Conservation (phyloP, 73 alveolate genomes). For the Breviolum minutum region DNA sequence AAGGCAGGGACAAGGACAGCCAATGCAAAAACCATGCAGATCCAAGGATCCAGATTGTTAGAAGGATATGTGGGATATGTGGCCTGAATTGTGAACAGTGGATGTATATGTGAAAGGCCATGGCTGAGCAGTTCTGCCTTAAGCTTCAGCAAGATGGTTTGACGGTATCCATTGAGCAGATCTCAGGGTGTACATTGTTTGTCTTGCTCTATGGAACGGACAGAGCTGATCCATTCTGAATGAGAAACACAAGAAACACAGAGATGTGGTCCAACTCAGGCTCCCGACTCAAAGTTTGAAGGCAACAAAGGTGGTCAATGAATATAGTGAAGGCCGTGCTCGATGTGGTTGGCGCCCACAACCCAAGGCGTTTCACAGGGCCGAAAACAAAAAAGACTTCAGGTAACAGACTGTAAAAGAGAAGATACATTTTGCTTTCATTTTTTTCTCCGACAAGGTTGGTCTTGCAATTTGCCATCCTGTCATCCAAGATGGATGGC, state of each 20-base stretch:
- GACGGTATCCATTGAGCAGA: conserved; percentile 46
- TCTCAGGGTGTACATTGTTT: background rate
- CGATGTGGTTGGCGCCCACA: background rate
- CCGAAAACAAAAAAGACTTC: background rate
- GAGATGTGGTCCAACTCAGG: background rate
- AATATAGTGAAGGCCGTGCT: background rate
- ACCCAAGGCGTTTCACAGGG: conserved; percentile 30
- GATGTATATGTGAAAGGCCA: background rate
- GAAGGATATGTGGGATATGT: background rate
- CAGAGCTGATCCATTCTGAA: background rate
- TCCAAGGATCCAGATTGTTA: background rate
- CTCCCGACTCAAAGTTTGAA: conserved; percentile 84
- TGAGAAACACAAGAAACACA: background rate
- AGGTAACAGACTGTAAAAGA: background rate
- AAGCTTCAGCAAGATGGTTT: conserved; percentile 85
- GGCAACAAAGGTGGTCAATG: conserved; percentile 93
- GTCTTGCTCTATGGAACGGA: background rate
- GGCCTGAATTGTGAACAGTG: background rate
- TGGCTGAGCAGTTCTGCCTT: conserved; percentile 89
- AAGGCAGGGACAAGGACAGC: background rate
- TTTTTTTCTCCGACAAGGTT: background rate
- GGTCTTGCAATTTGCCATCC: background rate
- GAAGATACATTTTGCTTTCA: background rate
- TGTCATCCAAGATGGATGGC: conserved; percentile 92
- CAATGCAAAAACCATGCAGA: too few species aligned